These are phyloP conservation scores for Linderina pennispora DNA, from an alignment of 192 early-diverging fungal species.

Conservation along the genomic window DNA sequence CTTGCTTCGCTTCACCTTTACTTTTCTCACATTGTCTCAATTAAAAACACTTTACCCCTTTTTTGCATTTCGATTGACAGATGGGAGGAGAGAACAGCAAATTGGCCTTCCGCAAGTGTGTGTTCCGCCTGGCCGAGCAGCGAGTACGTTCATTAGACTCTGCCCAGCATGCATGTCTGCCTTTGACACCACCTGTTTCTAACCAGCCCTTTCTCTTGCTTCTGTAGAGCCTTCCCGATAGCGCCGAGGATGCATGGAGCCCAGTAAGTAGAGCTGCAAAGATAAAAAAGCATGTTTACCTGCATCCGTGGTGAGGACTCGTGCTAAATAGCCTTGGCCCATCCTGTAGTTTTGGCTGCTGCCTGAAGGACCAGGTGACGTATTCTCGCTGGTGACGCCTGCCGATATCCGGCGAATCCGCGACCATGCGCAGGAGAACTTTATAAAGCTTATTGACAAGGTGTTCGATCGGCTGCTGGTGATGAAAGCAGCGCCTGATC, in stretches of 20 bases:
- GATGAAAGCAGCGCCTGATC: conserved; percentile 47
- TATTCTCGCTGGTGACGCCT: conserved; percentile 78
- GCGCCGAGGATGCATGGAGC: conserved; percentile 43
- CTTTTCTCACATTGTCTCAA: not conserved
- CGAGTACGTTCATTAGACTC: conserved; percentile 46
- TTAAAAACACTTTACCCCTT: conserved; percentile 3
- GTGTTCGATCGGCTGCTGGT: conserved; percentile 55
- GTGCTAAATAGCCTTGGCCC: not conserved
- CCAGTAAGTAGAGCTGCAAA: conserved; percentile 33
- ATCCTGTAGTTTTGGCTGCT: conserved; percentile 71
- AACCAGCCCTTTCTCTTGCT: conserved; percentile 3
- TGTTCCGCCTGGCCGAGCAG: conserved; percentile 79
- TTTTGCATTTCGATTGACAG: conserved; percentile 8
- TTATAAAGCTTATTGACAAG: conserved; percentile 69
- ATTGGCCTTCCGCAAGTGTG: conserved; percentile 80
- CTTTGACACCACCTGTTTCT: conserved; percentile 46
- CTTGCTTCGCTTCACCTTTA: not conserved
- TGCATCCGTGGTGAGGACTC: not conserved
- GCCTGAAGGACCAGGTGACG: conserved; percentile 55
- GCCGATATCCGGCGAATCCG: conserved; percentile 77
- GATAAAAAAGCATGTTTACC: not conserved
- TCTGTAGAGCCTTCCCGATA: conserved; percentile 36
- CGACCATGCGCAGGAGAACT: conserved; percentile 68
- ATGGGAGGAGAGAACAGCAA: conserved; percentile 91
- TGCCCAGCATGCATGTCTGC: conserved; percentile 13